Evolutionary conservation across 2,329 filamentous ascomycete species (phyloP), one percentile per base, ranked within the genome.

Genomic region (Allantophomopsis lycopodina): DNA sequence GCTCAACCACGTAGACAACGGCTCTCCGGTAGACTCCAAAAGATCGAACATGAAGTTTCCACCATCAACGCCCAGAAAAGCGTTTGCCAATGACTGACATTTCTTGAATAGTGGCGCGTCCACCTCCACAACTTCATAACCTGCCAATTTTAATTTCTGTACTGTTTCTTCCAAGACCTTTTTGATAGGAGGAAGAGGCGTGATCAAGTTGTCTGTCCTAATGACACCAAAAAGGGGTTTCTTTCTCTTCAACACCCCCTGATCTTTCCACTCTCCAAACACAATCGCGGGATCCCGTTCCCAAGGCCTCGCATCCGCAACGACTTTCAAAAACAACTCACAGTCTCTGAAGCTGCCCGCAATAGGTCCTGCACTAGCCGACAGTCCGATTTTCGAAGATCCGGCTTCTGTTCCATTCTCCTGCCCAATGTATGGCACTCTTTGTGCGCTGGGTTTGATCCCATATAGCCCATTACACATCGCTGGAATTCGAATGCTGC

Each of bases 1-100:
- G 30, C 60, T 56, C n/a, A 79, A 62, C 73, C 74, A 80, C 1
- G 70, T 71, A 11, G 68, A 76, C 2, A 78, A 56, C 1, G 72
- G 70, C 46, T 79, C 76, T 5, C 59, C 60, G 3, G 64, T 73
- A 10, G 60, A 54, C 39, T 73, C 69, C 17, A 80, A 57, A 5
- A 73, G 58, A 50, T 76, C 66, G 40, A 76, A 66, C 61, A 76
- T 73, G 35, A 53, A 50, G 8, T 66, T 14, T 3, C 37, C 37
- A 16, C 17, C 36, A 16, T 28, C 36, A 21, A 28, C n/a, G 5
- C 36, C 36, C 3, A 37, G 21, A 21, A 37, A 30, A 21, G 17
- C 21, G 20, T 28, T 37, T 5, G 23, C 18, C 17, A 23, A 16
- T 5, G 36, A 37, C 15, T 20, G 23, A 13, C 18, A 37, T 30